Evolutionary conservation across 169 alveolate species (phyloP).

Genomic region (Plasmodium knowlesi): DNA sequence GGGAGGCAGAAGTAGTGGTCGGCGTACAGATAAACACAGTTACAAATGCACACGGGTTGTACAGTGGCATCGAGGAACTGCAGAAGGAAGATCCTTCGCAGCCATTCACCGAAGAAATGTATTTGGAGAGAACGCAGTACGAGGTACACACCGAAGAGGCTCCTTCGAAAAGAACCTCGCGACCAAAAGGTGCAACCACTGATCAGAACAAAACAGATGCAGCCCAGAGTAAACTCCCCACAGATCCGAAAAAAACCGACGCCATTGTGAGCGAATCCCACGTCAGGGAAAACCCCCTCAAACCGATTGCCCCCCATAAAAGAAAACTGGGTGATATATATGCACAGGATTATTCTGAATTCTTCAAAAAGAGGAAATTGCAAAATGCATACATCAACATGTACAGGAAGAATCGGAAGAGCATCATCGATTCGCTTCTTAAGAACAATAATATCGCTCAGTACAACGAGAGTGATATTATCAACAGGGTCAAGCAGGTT

Average conservation of each 20-base stretch:
- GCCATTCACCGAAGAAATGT: neutral
- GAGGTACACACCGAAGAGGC: neutral
- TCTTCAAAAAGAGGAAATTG: conserved; percentile 56
- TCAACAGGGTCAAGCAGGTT: conserved; percentile 52
- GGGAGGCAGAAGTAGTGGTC: neutral
- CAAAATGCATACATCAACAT: conserved; percentile 49
- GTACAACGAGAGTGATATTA: conserved; percentile 51
- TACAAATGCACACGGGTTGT: neutral
- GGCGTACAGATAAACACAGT: no score
- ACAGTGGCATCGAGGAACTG: neutral
- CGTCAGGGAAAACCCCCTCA: neutral
- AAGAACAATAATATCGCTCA: conserved; percentile 34
- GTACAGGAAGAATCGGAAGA: conserved; percentile 61
- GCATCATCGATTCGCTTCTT: conserved; percentile 19
- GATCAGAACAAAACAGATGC: neutral
- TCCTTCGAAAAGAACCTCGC: neutral
- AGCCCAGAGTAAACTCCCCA: neutral
- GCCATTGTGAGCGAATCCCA: neutral
- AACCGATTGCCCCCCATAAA: neutral
- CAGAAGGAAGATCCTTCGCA: neutral
- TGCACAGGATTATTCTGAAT: conserved; percentile 4
- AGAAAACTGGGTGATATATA: neutral
- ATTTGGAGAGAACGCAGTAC: neutral
- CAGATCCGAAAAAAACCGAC: neutral
- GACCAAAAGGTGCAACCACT: neutral